Base-by-base conservation (phyloP, 192 early-diverging fungal genomes). In the Gaertneriomyces sp. region DNA sequence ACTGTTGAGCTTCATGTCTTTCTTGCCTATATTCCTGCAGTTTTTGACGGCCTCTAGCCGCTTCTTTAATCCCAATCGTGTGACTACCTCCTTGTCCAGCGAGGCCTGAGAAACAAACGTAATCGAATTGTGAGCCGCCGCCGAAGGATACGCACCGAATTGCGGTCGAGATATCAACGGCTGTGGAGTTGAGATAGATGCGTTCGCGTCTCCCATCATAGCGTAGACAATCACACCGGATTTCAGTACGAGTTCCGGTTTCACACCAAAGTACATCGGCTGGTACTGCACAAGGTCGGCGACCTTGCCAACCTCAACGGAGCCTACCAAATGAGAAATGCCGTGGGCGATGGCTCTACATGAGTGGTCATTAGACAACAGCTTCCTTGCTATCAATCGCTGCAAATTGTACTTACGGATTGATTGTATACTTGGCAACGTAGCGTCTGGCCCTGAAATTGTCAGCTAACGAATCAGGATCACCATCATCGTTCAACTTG, bases 351-450 rank as follows among this genome's bases (percentile, higher is more conserved):
- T 84, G 17, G 95, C 94, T 20, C 90, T 91, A 63, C n/a, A 39
- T 45, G 50, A 17, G 25, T 9, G 39, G 20, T 47, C 16, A 0
- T 39, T 17, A 42, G 4, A 56, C 12, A 51, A 72, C 14, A 55
- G 42, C 61, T 33, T 33, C 25, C 25, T 33, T 33, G 25, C 25
- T 33, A 33, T 33, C 17, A 7, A 42, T 58, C 17, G 11, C 50
- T 1, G 58, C 11, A 68, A 65, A 42, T 8, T 62, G 6, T 45
- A 74, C 88, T 82, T 82, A 92, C 79, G 93, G 93, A 72, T 98
- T 98, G 73, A 98, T 93, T 2, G 96, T 96, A 74, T 98, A 98
- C 75, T 98, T 98, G 19, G 96, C 91, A 69, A 98, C 84, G 68
- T 96, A 98, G 12, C 96, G 82, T 68, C 84, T 84, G 68, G 92